These are phyloP conservation scores for Macrophomina tecta DNA, from an alignment of 2,329 filamentous ascomycete genomes.

Conservation along the genomic window DNA sequence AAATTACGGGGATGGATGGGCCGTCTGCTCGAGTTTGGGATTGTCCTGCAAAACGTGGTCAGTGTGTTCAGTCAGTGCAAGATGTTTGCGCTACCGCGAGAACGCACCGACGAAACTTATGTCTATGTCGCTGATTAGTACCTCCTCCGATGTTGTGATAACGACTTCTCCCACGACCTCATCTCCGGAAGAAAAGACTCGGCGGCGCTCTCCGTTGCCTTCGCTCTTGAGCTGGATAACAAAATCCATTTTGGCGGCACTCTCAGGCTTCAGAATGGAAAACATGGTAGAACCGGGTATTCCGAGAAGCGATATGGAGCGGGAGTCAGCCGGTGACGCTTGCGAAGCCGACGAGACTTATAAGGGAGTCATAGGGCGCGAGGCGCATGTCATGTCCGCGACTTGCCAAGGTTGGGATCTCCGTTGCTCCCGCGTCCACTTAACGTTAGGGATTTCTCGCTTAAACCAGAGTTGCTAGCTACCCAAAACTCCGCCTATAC, in stretches of 20 bases:
- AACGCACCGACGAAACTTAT: slow-evolving; percentile 3
- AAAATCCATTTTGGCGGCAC: background rate
- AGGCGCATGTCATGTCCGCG: background rate
- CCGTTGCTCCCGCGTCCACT: slow-evolving; percentile 9
- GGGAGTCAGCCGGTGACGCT: too few species aligned
- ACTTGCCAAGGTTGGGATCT: background rate
- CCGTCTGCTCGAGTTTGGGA: background rate
- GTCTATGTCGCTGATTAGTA: background rate
- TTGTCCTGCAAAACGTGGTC: background rate
- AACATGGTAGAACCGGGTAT: background rate
- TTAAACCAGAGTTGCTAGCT: background rate
- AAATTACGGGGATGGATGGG: background rate
- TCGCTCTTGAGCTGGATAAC: background rate
- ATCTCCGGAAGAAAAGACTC: background rate
- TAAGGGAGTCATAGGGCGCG: background rate
- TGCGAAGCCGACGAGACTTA: background rate
- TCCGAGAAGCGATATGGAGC: background rate
- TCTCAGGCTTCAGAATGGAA: background rate
- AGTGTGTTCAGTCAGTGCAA: background rate
- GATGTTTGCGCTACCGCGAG: too few species aligned
- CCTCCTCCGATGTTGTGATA: background rate
- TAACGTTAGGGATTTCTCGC: slow-evolving; percentile 20
- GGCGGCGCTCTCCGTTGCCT: background rate
- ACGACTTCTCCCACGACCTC: background rate
- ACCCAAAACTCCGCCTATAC: slow-evolving; percentile 17